These are phyloP conservation scores for Brasenia schreberi DNA, from an alignment of 164 flowering plant genomes.

Conservation along the genomic window DNA sequence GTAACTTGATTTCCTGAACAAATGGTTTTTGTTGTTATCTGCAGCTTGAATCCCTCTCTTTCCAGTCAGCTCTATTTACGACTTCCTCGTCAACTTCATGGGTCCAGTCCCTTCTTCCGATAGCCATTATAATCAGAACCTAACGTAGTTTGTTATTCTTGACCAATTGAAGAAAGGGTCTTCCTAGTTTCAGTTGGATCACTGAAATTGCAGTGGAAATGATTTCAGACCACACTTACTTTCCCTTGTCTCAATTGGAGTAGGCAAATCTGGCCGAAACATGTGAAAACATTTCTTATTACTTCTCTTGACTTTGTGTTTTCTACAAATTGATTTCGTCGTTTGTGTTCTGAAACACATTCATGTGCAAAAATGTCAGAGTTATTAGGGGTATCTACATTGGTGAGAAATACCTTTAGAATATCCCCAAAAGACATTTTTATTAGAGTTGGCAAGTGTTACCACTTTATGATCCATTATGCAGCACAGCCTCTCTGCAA, in stretches of 20 bases:
- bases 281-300: too few relatives aligned
- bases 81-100: slow-evolving; percentile 26
- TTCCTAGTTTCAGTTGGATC: slow-evolving; percentile 33
- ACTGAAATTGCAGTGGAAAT: slow-evolving; percentile 21
- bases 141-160: slow-evolving; percentile 18
- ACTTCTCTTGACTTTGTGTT: too few relatives aligned
- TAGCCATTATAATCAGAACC: slow-evolving; percentile 30
- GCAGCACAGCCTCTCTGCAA: too few relatives aligned
- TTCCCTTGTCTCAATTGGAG: not conserved
- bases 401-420: too few relatives aligned
- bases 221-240: slow-evolving; percentile 16
- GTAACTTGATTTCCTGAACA: slow-evolving; percentile 38
- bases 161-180: slow-evolving; percentile 40
- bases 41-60: slow-evolving; percentile 53
- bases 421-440: too few relatives aligned
- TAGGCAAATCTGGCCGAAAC: too few relatives aligned
- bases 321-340: too few relatives aligned
- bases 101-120: slow-evolving; percentile 21
- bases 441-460: too few relatives aligned
- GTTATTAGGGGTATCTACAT: too few relatives aligned
- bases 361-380: too few relatives aligned
- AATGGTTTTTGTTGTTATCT: slow-evolving; percentile 33
- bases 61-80: slow-evolving; percentile 38
- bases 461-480: too few relatives aligned
- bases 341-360: too few relatives aligned